phyloP scores from a whole-genome alignment of 2,329 filamentous ascomycete species.

The Pseudogymnoascus sp. region DNA sequence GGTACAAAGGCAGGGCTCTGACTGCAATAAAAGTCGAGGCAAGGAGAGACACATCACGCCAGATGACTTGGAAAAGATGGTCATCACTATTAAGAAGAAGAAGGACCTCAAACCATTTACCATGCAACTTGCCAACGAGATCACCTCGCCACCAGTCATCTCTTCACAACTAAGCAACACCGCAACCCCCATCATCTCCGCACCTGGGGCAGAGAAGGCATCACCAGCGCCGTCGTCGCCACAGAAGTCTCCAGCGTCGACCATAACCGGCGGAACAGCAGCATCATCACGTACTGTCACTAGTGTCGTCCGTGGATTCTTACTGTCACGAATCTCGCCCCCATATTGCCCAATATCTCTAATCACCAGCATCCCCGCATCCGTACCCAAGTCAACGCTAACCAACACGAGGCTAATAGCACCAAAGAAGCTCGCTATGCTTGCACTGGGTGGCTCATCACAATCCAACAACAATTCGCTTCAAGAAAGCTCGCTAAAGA shows the following conservation, averaged over 20 bases:
- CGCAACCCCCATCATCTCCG: constrained; percentile 46
- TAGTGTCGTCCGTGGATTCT: constrained; percentile 80
- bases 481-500: constrained; percentile 24
- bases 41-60: constrained; percentile 88
- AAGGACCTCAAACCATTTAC: constrained; percentile 56
- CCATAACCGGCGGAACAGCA: constrained; percentile 13
- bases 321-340: constrained; percentile 63
- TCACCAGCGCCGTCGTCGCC: constrained; percentile 37
- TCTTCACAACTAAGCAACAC: constrained; percentile 40
- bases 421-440: constrained; percentile 52
- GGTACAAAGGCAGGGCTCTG: constrained; percentile 64
- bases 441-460: constrained; percentile 37
- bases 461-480: constrained; percentile 29
- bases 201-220: constrained; percentile 40
- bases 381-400: constrained; percentile 32
- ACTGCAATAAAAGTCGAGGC: constrained; percentile 62
- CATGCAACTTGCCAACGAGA: constrained; percentile 37
- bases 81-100: constrained; percentile 82
- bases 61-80: constrained; percentile 86
- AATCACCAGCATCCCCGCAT: constrained; percentile 30
- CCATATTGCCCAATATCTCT: constrained; percentile 49
- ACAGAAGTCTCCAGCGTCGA: constrained; percentile 13
- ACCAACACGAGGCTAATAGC: constrained; percentile 53
- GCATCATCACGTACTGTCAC: constrained; percentile 29
- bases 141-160: constrained; percentile 26